Evolutionary conservation across 2,329 filamentous ascomycete species (phyloP).

Genomic region (Alternaria gaisen): DNA sequence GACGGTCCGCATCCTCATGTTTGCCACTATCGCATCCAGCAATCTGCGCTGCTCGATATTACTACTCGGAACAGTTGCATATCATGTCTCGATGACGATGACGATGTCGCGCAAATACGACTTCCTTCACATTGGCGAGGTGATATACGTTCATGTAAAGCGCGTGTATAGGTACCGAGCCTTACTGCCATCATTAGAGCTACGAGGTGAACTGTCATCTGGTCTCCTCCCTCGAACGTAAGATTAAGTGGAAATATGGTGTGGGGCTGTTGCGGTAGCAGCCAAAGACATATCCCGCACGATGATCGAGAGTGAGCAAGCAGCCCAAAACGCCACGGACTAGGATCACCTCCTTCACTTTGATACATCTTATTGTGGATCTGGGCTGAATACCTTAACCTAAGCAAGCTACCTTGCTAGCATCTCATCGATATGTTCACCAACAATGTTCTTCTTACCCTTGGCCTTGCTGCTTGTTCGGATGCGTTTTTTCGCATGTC

Average conservation of each 20-base stretch:
- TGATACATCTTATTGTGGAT: neutral
- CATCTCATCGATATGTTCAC: slow-evolving; percentile 21
- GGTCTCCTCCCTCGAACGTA: neutral
- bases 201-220: neutral
- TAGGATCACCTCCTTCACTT: neutral
- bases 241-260: neutral
- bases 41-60: neutral
- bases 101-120: neutral
- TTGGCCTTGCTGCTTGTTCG: slow-evolving; percentile 22
- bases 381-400: neutral
- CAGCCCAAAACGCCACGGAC: neutral
- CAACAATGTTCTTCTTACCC: slow-evolving; percentile 22
- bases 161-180: neutral
- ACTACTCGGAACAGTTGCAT: neutral
- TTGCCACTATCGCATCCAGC: neutral
- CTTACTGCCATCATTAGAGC: neutral
- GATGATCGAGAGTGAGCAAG: neutral
- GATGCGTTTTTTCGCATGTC: slow-evolving; percentile 42
- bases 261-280: neutral
- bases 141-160: neutral
- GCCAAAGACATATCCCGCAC: neutral
- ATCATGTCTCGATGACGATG: neutral
- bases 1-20: neutral
- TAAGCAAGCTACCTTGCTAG: neutral
- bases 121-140: neutral